These are phyloP conservation scores for Podospora pseudoanserina DNA, from an alignment of 495 filamentous ascomycete species.

Conservation along the genomic window DNA sequence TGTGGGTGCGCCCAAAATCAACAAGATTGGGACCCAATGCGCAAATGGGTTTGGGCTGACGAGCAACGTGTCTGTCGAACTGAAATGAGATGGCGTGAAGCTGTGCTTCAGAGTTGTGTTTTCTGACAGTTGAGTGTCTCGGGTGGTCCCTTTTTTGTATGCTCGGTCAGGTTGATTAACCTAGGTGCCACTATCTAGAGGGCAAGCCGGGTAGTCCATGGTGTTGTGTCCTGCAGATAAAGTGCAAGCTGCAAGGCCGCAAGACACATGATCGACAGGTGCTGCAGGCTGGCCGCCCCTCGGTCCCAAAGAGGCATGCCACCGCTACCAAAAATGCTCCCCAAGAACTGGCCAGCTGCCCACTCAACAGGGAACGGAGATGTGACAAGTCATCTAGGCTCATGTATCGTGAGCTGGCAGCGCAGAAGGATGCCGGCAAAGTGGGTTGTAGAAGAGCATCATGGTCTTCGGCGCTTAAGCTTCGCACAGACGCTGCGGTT, in stretches of 20 bases:
- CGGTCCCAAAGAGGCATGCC: constrained; percentile 1
- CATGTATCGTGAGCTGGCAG: neutral
- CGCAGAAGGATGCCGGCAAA: neutral
- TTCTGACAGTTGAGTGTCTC: neutral
- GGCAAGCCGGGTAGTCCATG: neutral
- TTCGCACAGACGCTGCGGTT: neutral
- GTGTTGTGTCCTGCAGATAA: neutral
- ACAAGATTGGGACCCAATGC: neutral
- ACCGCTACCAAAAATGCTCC: neutral
- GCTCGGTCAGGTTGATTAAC: neutral
- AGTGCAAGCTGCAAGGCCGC: neutral
- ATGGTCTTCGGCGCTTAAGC: neutral
- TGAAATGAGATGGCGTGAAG: neutral
- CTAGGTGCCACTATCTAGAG: neutral
- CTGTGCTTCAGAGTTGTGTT: neutral
- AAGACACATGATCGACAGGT: constrained; percentile 31
- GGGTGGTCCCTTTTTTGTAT: constrained; percentile 4
- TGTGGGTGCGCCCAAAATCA: neutral
- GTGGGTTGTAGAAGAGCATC: neutral
- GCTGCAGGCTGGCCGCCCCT: constrained; percentile 25
- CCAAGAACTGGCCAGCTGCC: neutral
- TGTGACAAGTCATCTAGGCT: neutral
- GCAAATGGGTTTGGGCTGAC: neutral
- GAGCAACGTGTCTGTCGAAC: neutral
- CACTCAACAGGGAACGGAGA: neutral